Percentiles rank a stretch among this genome's conserved stretches.
These are phyloP conservation scores for Botrytis fabae DNA, from an alignment of 2,329 filamentous ascomycete species.

Conservation along the genomic window DNA sequence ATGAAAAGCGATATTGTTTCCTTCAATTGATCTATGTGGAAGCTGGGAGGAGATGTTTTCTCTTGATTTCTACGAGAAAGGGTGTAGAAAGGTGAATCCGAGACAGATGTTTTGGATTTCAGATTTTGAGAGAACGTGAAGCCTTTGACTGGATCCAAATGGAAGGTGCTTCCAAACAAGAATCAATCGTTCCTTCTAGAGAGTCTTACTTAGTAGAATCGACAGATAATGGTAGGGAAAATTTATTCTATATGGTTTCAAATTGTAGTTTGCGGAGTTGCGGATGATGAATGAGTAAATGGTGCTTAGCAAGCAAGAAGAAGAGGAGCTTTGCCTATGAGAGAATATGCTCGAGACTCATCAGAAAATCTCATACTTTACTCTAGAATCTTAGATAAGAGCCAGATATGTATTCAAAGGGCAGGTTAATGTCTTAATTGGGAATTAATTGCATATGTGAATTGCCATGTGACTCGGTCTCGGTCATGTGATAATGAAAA, in stretches of 20 bases:
- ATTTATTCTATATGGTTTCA: no score
- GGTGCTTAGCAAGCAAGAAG: neutral
- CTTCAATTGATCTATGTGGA: no score
- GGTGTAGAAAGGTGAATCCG: neutral
- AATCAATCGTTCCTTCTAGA: neutral
- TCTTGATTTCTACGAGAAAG: neutral
- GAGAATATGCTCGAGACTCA: neutral
- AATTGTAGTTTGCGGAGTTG: neutral
- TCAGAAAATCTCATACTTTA: neutral
- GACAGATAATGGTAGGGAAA: rapidly evolving
- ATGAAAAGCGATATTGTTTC: neutral
- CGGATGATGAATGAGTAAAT: neutral
- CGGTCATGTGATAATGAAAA: neutral
- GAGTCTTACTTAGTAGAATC: rapidly evolving
- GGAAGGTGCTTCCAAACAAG: neutral
- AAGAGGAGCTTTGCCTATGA: neutral
- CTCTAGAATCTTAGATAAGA: neutral
- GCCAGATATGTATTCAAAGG: neutral
- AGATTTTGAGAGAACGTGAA: neutral
- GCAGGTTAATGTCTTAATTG: neutral
- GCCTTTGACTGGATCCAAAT: neutral
- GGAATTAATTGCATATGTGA: neutral
- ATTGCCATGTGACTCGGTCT: neutral
- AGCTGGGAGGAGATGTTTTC: rapidly evolving
- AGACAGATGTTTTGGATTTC: neutral